Evolutionary conservation across 495 filamentous ascomycete species (phyloP), one percentile per base, ranked within the genome.

Genomic region (Stereocaulon alpinum): DNA sequence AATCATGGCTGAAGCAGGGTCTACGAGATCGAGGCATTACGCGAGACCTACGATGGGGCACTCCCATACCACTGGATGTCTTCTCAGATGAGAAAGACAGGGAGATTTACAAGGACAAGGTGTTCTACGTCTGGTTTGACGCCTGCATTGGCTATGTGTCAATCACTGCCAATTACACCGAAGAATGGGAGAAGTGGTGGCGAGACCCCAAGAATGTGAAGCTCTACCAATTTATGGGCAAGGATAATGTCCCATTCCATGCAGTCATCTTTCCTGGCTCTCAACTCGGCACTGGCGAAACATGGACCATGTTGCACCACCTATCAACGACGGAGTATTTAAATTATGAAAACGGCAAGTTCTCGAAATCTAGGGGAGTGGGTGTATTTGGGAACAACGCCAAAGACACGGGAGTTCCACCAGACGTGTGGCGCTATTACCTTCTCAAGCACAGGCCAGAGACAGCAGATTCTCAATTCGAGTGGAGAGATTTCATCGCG

Each of bases 111-210:
- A 64, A 62, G 37, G 52, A 64, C 18, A 68, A 68, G 42, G 66
- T 68, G n/a, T 66, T 97, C 61, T 98, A 98, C 64, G 90, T 95
- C 42, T 98, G 93, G 93, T 98, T 98, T 65, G 93, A 98, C 71
- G 93, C 93, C 41, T 95, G 90, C 71, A 95, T 96, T 61, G 93
- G 93, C 11, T 98, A 98, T 68, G 83, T 88, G 6, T 95, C 90
- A 0, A 98, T 98, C 63, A 97, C 93, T 7, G 89, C 88, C 57
- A 91, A 85, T 63, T 96, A 93, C 70, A 96, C 91, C 6, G 77
- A 87, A 29, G 76, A 95, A 54, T 98, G 93, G 93, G 84, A 95
- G 75, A 76, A 85, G 58, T 98, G 93, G 93, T 98, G 93, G 93
- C 83, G 85, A 63, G 85, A 95, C 70, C 88, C 89, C 7, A 83